A percentile compares a stretch with the other conserved stretches of the same genome.
Evolutionary conservation across 371 early-diverging fungal genomes (phyloP).

Genomic region (Mucor irregularis): DNA sequence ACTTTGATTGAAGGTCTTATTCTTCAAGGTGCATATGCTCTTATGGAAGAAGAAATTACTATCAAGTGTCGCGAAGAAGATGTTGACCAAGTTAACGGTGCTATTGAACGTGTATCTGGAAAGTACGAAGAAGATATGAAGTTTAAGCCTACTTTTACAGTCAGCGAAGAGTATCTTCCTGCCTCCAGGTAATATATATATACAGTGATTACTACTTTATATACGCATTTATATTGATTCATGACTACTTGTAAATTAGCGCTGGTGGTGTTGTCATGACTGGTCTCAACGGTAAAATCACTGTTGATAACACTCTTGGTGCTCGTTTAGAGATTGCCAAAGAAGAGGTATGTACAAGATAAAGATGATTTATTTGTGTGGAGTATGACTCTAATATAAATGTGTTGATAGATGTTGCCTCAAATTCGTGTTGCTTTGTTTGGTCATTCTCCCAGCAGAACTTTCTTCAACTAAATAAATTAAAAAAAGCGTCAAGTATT

Average conservation of each 20-base stretch:
- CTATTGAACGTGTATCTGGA: conserved; percentile 58
- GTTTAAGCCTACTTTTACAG: conserved; percentile 41
- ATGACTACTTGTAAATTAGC: conserved; percentile 36
- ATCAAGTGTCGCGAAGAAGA: conserved; percentile 80
- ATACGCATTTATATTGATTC: neutral
- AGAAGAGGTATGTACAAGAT: conserved; percentile 56
- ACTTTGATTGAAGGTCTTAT: conserved; percentile 69
- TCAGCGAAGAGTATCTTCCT: conserved; percentile 63
- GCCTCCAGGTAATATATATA: conserved; percentile 33
- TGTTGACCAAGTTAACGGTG: conserved; percentile 58
- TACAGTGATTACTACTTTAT: neutral
- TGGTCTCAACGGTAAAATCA: conserved; percentile 77
- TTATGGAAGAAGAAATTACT: conserved; percentile 78
- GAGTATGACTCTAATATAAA: no score
- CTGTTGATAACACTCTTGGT: conserved; percentile 88
- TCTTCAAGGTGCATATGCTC: conserved; percentile 80
- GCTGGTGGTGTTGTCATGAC: conserved; percentile 89
- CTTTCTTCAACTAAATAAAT: conserved; percentile 81
- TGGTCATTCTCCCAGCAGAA: conserved; percentile 87
- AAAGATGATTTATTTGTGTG: conserved; percentile 9
- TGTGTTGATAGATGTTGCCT: conserved; percentile 74
- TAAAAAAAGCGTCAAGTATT: neutral
- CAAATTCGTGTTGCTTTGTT: conserved; percentile 87
- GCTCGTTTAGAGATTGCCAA: conserved; percentile 81
- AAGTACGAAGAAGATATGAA: conserved; percentile 64